Base-by-base conservation (phyloP, 352 stramenopile genomes). In the Phytophthora tentaculata region DNA sequence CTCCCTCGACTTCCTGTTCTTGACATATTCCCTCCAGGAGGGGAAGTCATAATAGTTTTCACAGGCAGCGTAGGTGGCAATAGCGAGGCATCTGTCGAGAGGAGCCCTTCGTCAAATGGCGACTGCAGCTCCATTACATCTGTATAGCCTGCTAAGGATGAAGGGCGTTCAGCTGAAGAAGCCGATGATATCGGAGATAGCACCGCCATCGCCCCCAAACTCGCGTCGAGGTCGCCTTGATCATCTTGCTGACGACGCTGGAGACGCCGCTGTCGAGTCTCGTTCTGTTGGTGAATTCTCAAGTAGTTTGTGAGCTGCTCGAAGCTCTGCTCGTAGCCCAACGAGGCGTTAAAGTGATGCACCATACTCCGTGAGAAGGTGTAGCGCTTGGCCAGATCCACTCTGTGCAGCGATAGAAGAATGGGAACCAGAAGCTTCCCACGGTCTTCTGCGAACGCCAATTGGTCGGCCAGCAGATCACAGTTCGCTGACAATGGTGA, bases 401-500 rank as follows among this genome's bases (percentile, higher is more conserved):
- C 73, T 4, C 76, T 80, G 48, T 94, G 85, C 29, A 92, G 57
- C 47, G 88, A 95, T 37, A 95, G 64, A 56, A 95, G 59, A 32
- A 93, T 62, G 9, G 86, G 88, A 5, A 96, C 67, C 35, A 95
- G 77, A 14, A 89, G 57, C 58, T 92, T 96, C 13, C 77, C 80
- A 17, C 82, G 83, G 56, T 94, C 86, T 60, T 96, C 88, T 0
- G 88, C 88, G 62, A 96, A 94, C 3, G 88, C 88, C 4, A 94
- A 58, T 54, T 94, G 86, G 37, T 96, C 88, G 1, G 82, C 70
- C 13, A 94, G 73, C 47, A 90, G 69, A 48, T 91, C 86, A 41
- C 84, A 92, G 53, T 78, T 88, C 17, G 80, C 74, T 20, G 87
- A 90, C 10, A 92, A 62, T 4, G 82, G 80, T 37, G 87, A 94